Evolutionary conservation across 805 yeast species (phyloP).

Genomic region (Kregervanrija fluxuum): DNA sequence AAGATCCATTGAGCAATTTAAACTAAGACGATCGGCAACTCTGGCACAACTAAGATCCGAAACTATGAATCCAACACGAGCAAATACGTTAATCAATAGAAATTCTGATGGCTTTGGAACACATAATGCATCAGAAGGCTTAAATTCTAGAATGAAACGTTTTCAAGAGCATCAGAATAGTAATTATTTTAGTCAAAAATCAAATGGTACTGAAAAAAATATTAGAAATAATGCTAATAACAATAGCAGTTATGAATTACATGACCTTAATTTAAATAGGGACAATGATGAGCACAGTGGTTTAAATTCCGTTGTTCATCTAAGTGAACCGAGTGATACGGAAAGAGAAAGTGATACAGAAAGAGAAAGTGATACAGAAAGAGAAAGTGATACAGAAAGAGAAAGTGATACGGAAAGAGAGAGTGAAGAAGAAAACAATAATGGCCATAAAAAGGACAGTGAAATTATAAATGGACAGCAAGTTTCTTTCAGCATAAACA

Average conservation of each 20-base stretch:
- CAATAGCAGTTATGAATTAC: not conserved
- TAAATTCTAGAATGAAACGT: conserved; percentile 17
- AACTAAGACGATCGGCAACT: conserved; percentile 76
- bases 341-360: conserved; percentile 16
- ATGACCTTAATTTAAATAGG: conserved; percentile 3
- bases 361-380: conserved; percentile 6
- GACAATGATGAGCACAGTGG: conserved; percentile 5
- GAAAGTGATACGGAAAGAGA: conserved; percentile 9
- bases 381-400: conserved; percentile 27
- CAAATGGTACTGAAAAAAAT: not conserved
- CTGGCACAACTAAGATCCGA: conserved; percentile 40
- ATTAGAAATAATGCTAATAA: not conserved
- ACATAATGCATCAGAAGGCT: conserved; percentile 28
- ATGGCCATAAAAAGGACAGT: conserved; percentile 1
- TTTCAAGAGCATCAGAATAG: conserved; percentile 5
- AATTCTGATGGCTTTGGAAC: conserved; percentile 15
- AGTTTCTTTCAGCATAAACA: not conserved
- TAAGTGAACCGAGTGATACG: conserved; percentile 39
- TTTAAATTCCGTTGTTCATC: conserved; percentile 19
- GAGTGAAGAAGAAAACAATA: not conserved
- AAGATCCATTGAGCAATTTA: conserved; percentile 69
- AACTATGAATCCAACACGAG: conserved; percentile 18
- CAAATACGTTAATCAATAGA: not conserved
- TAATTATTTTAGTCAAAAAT: not conserved
- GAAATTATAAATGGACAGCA: not conserved